A percentile compares a stretch with the other conserved stretches of the same genome.
Conservation (phyloP, 1,284 basidiomycete genomes). For the Tilletia indica region DNA sequence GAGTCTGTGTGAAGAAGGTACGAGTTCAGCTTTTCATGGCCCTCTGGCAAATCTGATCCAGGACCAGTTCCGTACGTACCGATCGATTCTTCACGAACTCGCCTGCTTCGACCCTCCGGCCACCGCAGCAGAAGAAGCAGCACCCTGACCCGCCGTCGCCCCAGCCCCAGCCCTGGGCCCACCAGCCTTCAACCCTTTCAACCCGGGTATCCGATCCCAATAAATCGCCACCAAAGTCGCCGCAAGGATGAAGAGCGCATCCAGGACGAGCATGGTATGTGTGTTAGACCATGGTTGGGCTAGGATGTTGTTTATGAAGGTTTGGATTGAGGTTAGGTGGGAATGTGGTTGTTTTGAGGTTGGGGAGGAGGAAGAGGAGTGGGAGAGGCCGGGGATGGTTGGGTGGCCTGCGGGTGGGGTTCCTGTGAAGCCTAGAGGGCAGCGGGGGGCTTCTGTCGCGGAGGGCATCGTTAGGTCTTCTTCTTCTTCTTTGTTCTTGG, state of each 20-base stretch:
- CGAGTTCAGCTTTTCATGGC: no score
- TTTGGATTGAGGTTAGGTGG: not conserved
- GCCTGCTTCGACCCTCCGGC: not conserved
- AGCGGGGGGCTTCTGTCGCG: slow-evolving; percentile 15
- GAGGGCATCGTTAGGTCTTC: not conserved
- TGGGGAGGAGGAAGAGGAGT: not conserved
- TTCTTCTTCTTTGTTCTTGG: not conserved
- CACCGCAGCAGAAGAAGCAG: not conserved
- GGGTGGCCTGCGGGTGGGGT: slow-evolving; percentile 29
- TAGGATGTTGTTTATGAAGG: not conserved
- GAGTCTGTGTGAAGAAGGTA: no score
- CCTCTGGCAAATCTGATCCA: no score
- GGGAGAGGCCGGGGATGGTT: slow-evolving; percentile 22
- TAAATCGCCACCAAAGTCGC: not conserved
- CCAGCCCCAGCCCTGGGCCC: not conserved
- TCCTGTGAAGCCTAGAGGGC: slow-evolving; percentile 30
- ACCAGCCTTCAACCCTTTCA: not conserved
- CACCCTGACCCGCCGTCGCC: not conserved
- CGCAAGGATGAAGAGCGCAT: not conserved
- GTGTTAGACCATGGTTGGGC: slow-evolving; percentile 7
- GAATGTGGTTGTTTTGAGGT: not conserved
- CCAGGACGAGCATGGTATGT: slow-evolving; percentile 9
- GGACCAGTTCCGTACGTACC: no score
- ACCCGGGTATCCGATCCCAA: not conserved
- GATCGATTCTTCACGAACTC: not conserved